Evolutionary conservation across 2,329 filamentous ascomycete species (phyloP), one percentile per base, ranked within the genome.

Genomic region (Pseudomassariella vexata): DNA sequence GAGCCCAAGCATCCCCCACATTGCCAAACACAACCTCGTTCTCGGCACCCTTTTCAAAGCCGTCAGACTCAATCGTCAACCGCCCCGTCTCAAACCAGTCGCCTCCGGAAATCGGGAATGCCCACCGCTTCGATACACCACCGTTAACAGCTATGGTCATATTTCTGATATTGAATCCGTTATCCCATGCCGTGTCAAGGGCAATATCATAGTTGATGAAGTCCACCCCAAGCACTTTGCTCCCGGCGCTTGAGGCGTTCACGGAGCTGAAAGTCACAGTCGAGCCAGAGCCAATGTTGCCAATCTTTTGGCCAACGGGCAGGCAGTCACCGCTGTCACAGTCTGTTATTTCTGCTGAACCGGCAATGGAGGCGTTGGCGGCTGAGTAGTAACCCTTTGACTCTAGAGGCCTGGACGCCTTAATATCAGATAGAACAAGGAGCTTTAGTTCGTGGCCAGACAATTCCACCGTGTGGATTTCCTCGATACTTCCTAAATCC

Each of bases 171-270:
- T 72, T 74, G 1, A 60, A 56, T 0, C 64, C 68, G 39, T 47
- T 59, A 0, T 42, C 58, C 53, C 66, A 71, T 0, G 62, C 52
- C 0, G 53, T 58, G 2, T 47, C 48, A 11, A 68, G 57, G 0
- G 62, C 57, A 9, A 70, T 55, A 7, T 72, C 68, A 39, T 73
- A 71, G 49, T 73, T 73, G 48, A 70, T 65, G 27, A 63, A 72
- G 42, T 70, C 65, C 9, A 73, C 47, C 1, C 63, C 64, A 1
- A 73, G 36, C 19, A 66, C 58, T 36, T 63, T 60, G 3, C 42
- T 42, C 1, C 60, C 57, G 4, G 39, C 47, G 0, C 46, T 54
- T 1, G 51, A 39, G 1, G 49, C 46, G 4, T 23, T 39, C 8
- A 62, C 53, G 1, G 47, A 46, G 3, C 49, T 36, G 29, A 72